phyloP scores from a whole-genome alignment of 73 alveolate genomes.

The Symbiodinium natans region DNA sequence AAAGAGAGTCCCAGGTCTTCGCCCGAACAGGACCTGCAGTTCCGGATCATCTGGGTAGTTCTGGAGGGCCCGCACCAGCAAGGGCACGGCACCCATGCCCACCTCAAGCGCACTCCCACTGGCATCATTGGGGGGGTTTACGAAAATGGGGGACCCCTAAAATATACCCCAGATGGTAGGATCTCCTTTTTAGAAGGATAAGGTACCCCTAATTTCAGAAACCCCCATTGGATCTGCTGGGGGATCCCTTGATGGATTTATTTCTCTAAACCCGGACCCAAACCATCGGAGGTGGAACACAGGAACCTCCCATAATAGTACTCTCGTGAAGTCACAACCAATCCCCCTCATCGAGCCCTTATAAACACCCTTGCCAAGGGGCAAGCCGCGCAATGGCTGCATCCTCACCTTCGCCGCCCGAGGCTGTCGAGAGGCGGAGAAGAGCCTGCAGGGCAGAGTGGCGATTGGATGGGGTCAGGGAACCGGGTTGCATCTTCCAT shows the following conservation, averaged over 20 bases:
- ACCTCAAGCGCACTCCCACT: slow-evolving; percentile 16
- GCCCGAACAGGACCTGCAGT: not conserved
- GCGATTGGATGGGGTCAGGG: not conserved
- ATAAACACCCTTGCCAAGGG: too few species aligned
- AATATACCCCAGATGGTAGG: too few species aligned
- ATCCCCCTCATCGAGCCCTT: too few species aligned
- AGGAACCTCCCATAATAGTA: too few species aligned
- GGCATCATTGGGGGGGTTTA: too few species aligned
- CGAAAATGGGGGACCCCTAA: too few species aligned
- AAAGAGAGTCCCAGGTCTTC: too few species aligned
- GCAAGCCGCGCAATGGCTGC: slow-evolving; percentile 52
- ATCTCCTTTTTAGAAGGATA: too few species aligned
- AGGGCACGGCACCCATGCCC: not conserved
- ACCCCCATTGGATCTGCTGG: not conserved
- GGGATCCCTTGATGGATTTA: not conserved
- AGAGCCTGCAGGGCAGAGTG: not conserved
- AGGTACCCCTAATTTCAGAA: too few species aligned
- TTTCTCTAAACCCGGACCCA: not conserved
- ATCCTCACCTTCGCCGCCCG: slow-evolving; percentile 60
- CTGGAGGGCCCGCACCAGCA: slow-evolving; percentile 49
- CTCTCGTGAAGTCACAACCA: too few species aligned
- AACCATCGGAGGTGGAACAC: too few species aligned
- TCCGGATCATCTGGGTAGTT: slow-evolving; percentile 55
- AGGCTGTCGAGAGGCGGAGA: slow-evolving; percentile 14
- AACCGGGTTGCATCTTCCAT: not conserved